Evolutionary conservation across 192 early-diverging fungal genomes (phyloP).

Genomic region (Backusella circina): DNA sequence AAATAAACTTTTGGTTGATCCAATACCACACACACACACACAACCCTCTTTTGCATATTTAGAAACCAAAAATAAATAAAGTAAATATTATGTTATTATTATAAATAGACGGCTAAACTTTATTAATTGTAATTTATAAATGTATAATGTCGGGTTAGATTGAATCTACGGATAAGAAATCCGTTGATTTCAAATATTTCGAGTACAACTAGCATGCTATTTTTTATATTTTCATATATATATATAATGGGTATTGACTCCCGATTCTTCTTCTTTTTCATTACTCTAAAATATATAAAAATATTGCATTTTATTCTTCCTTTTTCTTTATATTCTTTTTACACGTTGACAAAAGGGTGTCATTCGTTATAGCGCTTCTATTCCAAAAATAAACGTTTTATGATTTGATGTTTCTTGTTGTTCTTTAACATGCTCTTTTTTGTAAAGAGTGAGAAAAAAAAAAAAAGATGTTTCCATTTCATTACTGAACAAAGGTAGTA

Average conservation of each 20-base stretch:
- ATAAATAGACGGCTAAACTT: background rate
- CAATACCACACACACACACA: slow-evolving; percentile 3
- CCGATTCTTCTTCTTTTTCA: background rate
- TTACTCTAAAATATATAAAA: background rate
- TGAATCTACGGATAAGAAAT: background rate
- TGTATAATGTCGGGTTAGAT: background rate
- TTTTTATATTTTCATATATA: background rate
- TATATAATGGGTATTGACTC: background rate
- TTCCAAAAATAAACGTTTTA: background rate
- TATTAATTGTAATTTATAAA: background rate
- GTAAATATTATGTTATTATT: background rate
- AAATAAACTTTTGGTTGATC: slow-evolving; percentile 9
- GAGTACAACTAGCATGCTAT: background rate
- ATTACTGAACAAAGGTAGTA: background rate
- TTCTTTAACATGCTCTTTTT: background rate
- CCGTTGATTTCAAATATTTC: background rate
- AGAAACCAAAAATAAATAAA: background rate
- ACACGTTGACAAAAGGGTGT: background rate
- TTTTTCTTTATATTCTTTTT: background rate
- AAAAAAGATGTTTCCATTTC: background rate
- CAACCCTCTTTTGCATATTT: background rate
- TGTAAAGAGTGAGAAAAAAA: background rate
- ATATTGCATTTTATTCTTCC: background rate
- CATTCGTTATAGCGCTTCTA: background rate
- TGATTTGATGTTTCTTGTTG: background rate